These are phyloP conservation scores for Suhomyces yuchorum DNA, from an alignment of 1,139 yeast species.

Conservation along the genomic window DNA sequence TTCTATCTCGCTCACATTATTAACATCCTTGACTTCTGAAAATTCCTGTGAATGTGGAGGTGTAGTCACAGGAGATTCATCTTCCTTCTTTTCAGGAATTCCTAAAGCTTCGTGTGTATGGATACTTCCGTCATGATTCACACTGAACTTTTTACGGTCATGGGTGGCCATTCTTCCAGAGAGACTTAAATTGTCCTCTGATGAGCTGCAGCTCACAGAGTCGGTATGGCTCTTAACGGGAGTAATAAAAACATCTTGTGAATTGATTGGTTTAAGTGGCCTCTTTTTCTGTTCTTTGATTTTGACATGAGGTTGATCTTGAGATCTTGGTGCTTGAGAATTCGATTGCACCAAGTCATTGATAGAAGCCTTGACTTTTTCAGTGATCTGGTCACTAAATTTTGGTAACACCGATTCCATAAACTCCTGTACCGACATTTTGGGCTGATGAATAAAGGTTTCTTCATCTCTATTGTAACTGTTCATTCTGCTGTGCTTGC, in stretches of 20 bases:
- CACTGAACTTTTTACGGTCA: conserved; percentile 11
- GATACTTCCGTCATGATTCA: conserved; percentile 16
- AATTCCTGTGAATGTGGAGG: conserved; percentile 30
- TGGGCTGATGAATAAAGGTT: conserved; percentile 10
- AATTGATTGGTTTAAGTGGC: not conserved
- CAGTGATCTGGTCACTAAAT: conserved; percentile 14
- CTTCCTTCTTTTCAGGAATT: not conserved
- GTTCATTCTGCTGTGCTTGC: conserved; percentile 13
- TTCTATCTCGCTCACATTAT: conserved; percentile 3
- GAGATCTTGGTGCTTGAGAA: not conserved
- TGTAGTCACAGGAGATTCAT: conserved; percentile 26
- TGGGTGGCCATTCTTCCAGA: conserved; percentile 6
- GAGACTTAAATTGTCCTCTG: conserved; percentile 16
- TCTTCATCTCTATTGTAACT: conserved; percentile 13
- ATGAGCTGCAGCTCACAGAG: conserved; percentile 10
- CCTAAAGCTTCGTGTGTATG: conserved; percentile 5
- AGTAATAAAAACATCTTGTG: conserved; percentile 11
- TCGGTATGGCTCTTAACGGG: conserved; percentile 15
- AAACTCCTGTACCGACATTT: conserved; percentile 13
- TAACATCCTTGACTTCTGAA: conserved; percentile 11
- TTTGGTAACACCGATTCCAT: conserved; percentile 11
- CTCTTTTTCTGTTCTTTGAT: not conserved
- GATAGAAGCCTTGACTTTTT: conserved; percentile 10
- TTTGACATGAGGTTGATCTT: not conserved
- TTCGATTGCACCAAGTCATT: conserved; percentile 4